Conservation (phyloP, 768 basidiomycete genomes). For the Gelatoporia subvermispora region DNA sequence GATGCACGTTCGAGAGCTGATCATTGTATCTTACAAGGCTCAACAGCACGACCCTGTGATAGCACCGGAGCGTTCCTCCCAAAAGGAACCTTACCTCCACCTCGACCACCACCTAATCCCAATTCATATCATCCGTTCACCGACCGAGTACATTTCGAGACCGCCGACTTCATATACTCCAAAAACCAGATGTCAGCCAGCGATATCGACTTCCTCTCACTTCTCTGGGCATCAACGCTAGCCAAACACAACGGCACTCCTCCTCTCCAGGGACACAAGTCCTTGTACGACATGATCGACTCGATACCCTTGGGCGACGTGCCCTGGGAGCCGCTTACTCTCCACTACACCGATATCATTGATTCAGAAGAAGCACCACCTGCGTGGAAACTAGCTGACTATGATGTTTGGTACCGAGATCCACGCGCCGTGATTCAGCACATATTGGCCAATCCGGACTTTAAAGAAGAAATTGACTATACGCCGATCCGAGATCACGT, state of each 20-base stretch:
- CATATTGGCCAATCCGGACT: slow-evolving; percentile 17
- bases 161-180: slow-evolving; percentile 10
- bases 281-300: slow-evolving; percentile 21
- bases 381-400: slow-evolving; percentile 21
- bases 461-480: slow-evolving; percentile 16
- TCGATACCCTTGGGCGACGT: slow-evolving; percentile 28
- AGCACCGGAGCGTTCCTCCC: background rate
- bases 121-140: slow-evolving; percentile 14
- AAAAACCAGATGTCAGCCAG: slow-evolving; percentile 5
- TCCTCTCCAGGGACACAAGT: background rate
- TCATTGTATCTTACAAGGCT: background rate
- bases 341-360: slow-evolving; percentile 11
- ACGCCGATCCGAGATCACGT: slow-evolving; percentile 13
- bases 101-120: background rate
- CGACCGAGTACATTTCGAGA: slow-evolving; percentile 12
- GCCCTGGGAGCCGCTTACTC: slow-evolving; percentile 32
- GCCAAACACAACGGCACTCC: no score
- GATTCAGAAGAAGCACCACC: slow-evolving; percentile 1
- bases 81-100: background rate
- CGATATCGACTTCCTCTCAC: slow-evolving; percentile 13
- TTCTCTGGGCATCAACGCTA: slow-evolving; percentile 5
- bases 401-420: slow-evolving; percentile 20
- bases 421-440: slow-evolving; percentile 9
- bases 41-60: background rate
- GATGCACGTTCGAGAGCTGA: background rate